Base-by-base conservation (phyloP, 208 protist genomes). In the Trypanosoma avium region DNA sequence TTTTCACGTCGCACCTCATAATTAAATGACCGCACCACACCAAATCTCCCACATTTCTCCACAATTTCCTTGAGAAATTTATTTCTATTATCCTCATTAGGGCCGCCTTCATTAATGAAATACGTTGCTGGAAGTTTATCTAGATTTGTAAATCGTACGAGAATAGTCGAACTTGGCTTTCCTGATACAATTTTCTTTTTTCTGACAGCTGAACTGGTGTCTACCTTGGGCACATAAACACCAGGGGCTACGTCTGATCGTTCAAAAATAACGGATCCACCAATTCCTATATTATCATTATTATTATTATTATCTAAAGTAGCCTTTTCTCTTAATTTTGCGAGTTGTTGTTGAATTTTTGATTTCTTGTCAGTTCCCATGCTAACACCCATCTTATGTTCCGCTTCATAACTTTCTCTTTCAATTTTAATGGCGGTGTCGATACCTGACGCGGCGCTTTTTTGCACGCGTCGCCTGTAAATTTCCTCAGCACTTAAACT, bases 161-260 rank as follows among this genome's bases (percentile, higher is more conserved):
- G 82, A 46, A 95, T 68, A 15, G 86, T 88, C 1, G 86, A 90
- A 55, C 89, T 95, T 12, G 89, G 89, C 57, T 84, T 90, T 8
- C 89, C 89, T 6, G 27, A 53, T 3, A 82, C 26, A 2, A 47
- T 5, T 13, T 60, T 47, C 6, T 62, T 46, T 27, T 56, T 56
- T 9, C 52, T 52, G 0, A 17, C 57, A 48, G 42, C 40, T n/a
- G n/a, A n/a, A 21, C n/a, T 52, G 40, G 2, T 33, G 45, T 57
- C 35, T 46, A 61, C 63, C 47, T 65, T 67, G 66, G 92, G 73
- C 10, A 92, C 77, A 42, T 83, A 95, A 15, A 85, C 89, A 8
- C 89, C 89, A 15, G 89, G 73, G 0, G 83, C 81, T 42, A 95
- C 54, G 0, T 75, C 56, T 3, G 84, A 80, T 22, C 63, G 68